A percentile compares a stretch with the other conserved stretches of the same genome.
These are phyloP conservation scores for Exophiala lecanii-corni DNA, from an alignment of 2,329 filamentous ascomycete species.

Conservation along the genomic window DNA sequence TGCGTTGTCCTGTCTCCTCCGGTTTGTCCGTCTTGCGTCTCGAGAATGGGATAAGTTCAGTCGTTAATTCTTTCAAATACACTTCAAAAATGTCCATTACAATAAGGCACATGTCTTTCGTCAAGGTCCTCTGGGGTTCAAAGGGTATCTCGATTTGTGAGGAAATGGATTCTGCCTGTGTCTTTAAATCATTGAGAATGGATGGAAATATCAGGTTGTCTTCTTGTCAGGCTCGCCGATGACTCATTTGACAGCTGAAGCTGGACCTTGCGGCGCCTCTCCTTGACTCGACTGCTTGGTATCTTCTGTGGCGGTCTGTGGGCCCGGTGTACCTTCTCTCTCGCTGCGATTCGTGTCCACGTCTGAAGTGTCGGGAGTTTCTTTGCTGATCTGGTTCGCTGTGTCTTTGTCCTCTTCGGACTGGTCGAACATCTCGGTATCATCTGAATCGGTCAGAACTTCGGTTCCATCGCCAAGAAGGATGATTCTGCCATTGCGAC, in stretches of 20 bases:
- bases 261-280: slow-evolving; percentile 15
- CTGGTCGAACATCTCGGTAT: slow-evolving; percentile 91
- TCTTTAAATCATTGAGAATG: not conserved
- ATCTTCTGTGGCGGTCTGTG: slow-evolving; percentile 31
- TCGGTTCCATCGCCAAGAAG: slow-evolving; percentile 93
- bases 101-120: no score
- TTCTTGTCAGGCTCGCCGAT: slow-evolving; percentile 16
- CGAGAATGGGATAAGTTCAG: no score
- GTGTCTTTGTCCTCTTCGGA: slow-evolving; percentile 82
- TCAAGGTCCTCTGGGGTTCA: no score
- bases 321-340: slow-evolving; percentile 50
- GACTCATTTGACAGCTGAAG: slow-evolving; percentile 15
- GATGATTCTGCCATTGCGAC: slow-evolving; percentile 78
- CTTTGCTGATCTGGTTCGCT: slow-evolving; percentile 74
- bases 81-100: no score
- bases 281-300: slow-evolving; percentile 13
- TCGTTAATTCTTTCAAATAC: no score
- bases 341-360: slow-evolving; percentile 35
- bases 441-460: slow-evolving; percentile 80
- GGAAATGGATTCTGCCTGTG: slow-evolving; percentile 18
- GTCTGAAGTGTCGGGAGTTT: slow-evolving; percentile 35
- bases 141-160: slow-evolving; percentile 22
- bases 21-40: no score
- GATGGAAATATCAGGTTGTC: slow-evolving; percentile 7
- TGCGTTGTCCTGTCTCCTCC: no score